Base-by-base conservation (phyloP, 2,329 filamentous ascomycete genomes). In the Curvularia sp. region DNA sequence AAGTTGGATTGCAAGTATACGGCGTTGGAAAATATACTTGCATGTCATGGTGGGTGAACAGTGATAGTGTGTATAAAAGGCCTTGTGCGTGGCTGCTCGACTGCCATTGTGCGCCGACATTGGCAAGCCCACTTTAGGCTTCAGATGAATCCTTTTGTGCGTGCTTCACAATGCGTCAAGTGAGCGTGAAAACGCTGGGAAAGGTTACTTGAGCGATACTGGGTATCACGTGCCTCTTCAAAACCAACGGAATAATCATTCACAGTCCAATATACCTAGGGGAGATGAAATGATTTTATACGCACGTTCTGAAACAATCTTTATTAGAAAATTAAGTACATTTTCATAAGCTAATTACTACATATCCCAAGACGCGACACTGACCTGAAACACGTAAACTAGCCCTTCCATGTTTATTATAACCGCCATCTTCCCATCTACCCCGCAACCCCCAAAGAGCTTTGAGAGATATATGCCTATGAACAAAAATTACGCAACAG, bases 261-360 rank as follows among this genome's bases (percentile, higher is more conserved):
- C n/a, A n/a, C n/a, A n/a, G n/a, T n/a, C n/a, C n/a, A n/a, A n/a
- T n/a, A n/a, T n/a, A n/a, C n/a, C n/a, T n/a, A n/a, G n/a, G n/a
- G n/a, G n/a, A n/a, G n/a, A n/a, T n/a, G n/a, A n/a, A n/a, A n/a
- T n/a, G n/a, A n/a, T n/a, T n/a, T n/a, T n/a, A n/a, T n/a, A n/a
- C n/a, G n/a, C n/a, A n/a, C n/a, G n/a, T n/a, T n/a, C n/a, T n/a
- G n/a, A n/a, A n/a, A n/a, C n/a, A n/a, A n/a, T n/a, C n/a, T n/a
- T n/a, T n/a, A 73, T 71, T 73, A 70, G 56, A 61, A 65, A 63
- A 73, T 72, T 73, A 72, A 65, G 63, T 71, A 67, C 61, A 58
- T 61, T 42, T 62, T 59, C 54, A 53, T 55, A 42, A 49, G 54
- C 27, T 21, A 48, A 45, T 45, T 49, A 36, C 41, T 38, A 42